Evolutionary conservation across 2,329 filamentous ascomycete species (phyloP).

Genomic region (Cryphonectria nitschkei): DNA sequence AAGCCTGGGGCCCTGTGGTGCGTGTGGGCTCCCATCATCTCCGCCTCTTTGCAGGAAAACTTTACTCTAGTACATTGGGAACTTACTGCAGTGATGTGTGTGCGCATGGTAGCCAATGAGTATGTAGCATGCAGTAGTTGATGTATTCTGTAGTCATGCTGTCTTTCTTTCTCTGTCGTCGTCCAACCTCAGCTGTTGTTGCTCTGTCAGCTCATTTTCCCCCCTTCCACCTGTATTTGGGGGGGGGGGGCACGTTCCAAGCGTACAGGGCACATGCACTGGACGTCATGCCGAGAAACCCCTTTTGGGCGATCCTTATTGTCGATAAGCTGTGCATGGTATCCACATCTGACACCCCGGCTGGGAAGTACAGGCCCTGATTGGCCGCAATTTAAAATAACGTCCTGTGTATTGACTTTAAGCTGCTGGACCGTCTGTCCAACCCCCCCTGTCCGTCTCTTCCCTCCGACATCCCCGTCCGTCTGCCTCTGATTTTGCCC

Average conservation of each 20-base stretch:
- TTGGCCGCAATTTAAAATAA: constrained; percentile 33
- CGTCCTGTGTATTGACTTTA: constrained; percentile 19
- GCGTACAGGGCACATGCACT: background rate
- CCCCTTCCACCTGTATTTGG: background rate
- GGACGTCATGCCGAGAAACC: background rate
- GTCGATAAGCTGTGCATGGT: background rate
- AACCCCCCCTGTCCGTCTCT: constrained; percentile 29
- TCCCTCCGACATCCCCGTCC: constrained; percentile 23
- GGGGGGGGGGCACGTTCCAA: background rate
- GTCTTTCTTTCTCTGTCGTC: no score
- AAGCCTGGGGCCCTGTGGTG: background rate
- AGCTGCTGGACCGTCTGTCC: constrained; percentile 26
- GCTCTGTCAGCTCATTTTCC: no score
- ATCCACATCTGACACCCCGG: constrained; percentile 24
- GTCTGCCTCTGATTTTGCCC: constrained; percentile 4
- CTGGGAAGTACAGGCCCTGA: constrained; percentile 24
- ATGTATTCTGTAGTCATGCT: no score
- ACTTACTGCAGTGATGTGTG: no score
- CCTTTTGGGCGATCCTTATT: constrained; percentile 1
- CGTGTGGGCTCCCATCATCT: constrained; percentile 14
- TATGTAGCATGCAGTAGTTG: no score
- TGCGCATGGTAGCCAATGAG: no score
- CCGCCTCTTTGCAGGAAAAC: constrained; percentile 5
- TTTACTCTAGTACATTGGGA: background rate
- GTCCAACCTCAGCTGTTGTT: no score